Evolutionary conservation across 78 protist species (phyloP), one percentile per base, ranked within the genome.

Genomic region (Tieghemostelium lacteum): DNA sequence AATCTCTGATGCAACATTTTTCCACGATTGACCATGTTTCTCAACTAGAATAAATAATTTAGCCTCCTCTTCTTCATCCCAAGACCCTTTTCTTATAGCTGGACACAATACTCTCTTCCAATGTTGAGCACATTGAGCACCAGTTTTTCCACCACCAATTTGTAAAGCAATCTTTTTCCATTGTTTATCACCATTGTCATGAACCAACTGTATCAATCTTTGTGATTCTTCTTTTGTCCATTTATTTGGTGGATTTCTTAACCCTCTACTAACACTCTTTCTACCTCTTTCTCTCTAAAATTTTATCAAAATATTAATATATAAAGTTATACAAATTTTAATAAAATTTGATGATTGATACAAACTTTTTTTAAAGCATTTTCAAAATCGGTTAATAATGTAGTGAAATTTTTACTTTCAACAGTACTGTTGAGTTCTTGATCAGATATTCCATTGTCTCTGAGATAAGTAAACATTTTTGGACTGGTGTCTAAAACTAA

Each of bases 81-180:
- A 78, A 16, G 67, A 50, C 10, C 88, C 88, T 26, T 78, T 78
- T 64, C 88, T 64, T 37, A 78, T 78, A 22, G 88, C 88, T 39
- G 88, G 88, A 55, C 88, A 78, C 26, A 78, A 26, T 3, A 78
- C 88, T 33, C 88, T 24, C 39, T 78, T 78, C 88, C 88, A 78
- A 57, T 78, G 88, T 78, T 78, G 88, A 20, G 88, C 88, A 78
- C 88, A 78, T 54, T 78, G 88, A 10, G 88, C 88, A 37, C 88
- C 88, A 6, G 88, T 78, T 57, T 78, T 78, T 0, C 88, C 88
- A 2, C 88, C 88, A 36, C 88, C 88, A 66, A 78, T 78, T 57
- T 78, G 88, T 31, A 65, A 52, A 22, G 88, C 88, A 78, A 78
- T 78, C 75, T 78, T 77, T 66, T 78, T 78, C 88, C 88, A 78